Percentiles rank a stretch among this genome's conserved stretches.
These are phyloP conservation scores for Nannizzia gypsea DNA, from an alignment of 2,329 filamentous ascomycete species.

Conservation along the genomic window DNA sequence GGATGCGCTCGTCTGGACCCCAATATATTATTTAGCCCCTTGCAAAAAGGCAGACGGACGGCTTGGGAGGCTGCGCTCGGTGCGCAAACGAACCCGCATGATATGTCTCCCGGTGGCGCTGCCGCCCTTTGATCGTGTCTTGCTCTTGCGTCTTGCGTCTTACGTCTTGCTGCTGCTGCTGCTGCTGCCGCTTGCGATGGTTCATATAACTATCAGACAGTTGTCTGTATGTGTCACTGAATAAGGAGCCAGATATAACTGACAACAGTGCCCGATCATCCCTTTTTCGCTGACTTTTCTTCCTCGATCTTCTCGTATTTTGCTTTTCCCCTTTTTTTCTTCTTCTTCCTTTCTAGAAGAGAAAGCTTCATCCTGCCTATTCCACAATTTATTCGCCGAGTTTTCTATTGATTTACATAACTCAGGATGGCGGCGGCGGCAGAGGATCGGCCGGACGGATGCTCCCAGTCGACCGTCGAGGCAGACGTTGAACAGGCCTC, in stretches of 20 bases:
- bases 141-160: not conserved
- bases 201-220: too few relatives aligned
- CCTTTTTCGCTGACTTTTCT: not conserved
- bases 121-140: not conserved
- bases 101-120: not conserved
- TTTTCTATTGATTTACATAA: not conserved
- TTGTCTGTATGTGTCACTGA: not conserved
- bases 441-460: not conserved
- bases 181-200: too few relatives aligned
- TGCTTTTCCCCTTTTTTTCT: not conserved
- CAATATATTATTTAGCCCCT: not conserved
- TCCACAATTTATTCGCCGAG: not conserved
- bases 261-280: too few relatives aligned
- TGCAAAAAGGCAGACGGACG: not conserved
- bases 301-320: not conserved
- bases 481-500: conserved; percentile 6
- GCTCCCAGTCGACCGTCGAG: conserved; percentile 6
- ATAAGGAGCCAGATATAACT: not conserved
- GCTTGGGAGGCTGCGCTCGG: not conserved
- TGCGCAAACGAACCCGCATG: not conserved
- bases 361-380: not conserved
- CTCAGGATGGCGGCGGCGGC: not conserved
- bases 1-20: not conserved
- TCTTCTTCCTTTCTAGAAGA: too few relatives aligned
- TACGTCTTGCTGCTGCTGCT: too few relatives aligned